Evolutionary conservation across 331 rosid genomes (phyloP), one percentile per base, ranked within the genome.

Genomic region (Malus hybrid): DNA sequence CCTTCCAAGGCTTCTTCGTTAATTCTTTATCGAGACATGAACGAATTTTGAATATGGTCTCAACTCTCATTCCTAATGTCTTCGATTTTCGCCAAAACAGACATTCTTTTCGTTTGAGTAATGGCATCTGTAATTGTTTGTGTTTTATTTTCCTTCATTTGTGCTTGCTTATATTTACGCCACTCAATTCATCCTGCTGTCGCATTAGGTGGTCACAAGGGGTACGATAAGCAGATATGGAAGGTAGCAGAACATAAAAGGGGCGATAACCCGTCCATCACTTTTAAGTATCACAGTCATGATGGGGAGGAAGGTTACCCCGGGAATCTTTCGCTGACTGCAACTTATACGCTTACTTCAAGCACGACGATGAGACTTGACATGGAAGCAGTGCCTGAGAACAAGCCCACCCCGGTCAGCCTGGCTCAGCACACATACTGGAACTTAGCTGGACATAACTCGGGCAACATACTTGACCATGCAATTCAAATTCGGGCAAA

Each of bases 231-330:
- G 86, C 82, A 80, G 86, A 82, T 90, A 64, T 94, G 99, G 99
- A 86, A 90, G 67, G 97, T 89, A 60, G 52, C 79, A 7, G 95
- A 94, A 69, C 61, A 86, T 73, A 87, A 75, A 72, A 86, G 80
- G 52, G 97, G 90, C 2, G 89, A 90, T 22, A 86, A 84, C 32
- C 89, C 97, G 6, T 89, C 86, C 11, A 85, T 94, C 77, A 87
- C 93, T 81, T 92, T 94, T 6, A 90, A 89, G 84, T 90, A 87
- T 77, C 86, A 82, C 56, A 88, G 96, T 79, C 81, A 60, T 34
- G 96, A 92, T 68, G 97, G 97, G 58, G 97, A 94, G 75, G 99
- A 94, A 90, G 97, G 97, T 78, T 90, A 92, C 82, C 97, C 99
- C 1, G 99, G 97, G 44, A 91, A 87, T 68, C 74, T 92, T 57